Percentiles rank a stretch among this genome's conserved stretches.
phyloP scores from a whole-genome alignment of 2,329 filamentous ascomycete genomes.

The Onygenales sp. region DNA sequence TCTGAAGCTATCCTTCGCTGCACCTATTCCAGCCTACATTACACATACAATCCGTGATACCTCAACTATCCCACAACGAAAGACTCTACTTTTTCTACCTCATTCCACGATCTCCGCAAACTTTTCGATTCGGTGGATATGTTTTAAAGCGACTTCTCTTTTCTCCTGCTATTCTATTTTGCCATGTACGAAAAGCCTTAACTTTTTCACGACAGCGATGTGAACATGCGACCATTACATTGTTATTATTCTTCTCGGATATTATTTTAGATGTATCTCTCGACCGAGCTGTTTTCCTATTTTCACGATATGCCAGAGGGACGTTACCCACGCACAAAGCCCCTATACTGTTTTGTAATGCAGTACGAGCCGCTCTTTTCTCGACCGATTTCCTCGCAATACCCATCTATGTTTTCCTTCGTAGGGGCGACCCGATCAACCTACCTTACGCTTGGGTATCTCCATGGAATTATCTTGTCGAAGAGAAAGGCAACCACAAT shows the following conservation, averaged over 20 bases:
- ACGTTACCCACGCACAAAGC: not conserved
- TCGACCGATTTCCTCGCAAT: not conserved
- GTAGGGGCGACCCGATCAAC: no score
- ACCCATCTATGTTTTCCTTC: no score
- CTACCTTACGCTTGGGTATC: no score
- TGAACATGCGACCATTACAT: slow-evolving; percentile 12
- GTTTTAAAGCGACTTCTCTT: not conserved
- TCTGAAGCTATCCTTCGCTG: no score
- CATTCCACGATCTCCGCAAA: not conserved
- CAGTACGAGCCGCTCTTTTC: not conserved
- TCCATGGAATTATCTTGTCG: not conserved
- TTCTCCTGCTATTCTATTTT: not conserved
- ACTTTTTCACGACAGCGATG: slow-evolving; percentile 25
- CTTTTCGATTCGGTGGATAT: not conserved
- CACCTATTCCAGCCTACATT: no score
- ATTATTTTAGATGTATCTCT: not conserved
- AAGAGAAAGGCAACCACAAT: not conserved
- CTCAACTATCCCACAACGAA: no score
- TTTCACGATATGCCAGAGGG: not conserved
- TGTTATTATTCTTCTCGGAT: not conserved
- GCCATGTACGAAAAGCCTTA: not conserved
- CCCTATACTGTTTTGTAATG: not conserved
- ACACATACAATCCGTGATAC: no score
- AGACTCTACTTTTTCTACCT: not conserved
- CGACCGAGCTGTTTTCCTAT: not conserved